Percentiles rank a stretch among this genome's conserved stretches.
phyloP scores from a whole-genome alignment of 1,139 yeast genomes.

The Suhomyces chickasaworum region DNA sequence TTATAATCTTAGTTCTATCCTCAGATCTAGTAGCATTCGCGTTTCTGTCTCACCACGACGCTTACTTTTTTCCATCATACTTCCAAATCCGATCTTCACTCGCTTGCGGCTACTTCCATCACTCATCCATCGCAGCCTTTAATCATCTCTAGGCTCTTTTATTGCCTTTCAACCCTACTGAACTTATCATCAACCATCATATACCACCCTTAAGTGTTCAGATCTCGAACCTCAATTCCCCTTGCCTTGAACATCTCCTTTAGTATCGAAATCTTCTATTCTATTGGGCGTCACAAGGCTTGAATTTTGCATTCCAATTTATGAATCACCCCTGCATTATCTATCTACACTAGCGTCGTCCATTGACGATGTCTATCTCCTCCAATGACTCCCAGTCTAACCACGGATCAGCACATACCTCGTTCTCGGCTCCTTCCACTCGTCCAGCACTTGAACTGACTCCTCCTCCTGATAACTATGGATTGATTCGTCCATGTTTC shows the following conservation, averaged over 20 bases:
- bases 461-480: slow-evolving; percentile 31
- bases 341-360: slow-evolving; percentile 2
- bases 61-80: not conserved
- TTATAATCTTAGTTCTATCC: too few relatives aligned
- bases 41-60: not conserved
- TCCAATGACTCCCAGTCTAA: slow-evolving; percentile 5
- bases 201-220: not conserved
- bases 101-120: slow-evolving; percentile 9
- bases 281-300: not conserved
- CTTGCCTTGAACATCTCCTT: not conserved
- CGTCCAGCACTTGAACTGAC: slow-evolving; percentile 17
- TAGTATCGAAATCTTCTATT: not conserved
- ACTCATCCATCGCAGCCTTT: slow-evolving; percentile 1
- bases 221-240: not conserved
- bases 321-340: slow-evolving; percentile 4
- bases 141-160: not conserved
- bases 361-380: slow-evolving; percentile 11
- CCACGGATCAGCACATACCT: not conserved
- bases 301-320: slow-evolving; percentile 6
- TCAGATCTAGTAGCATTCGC: too few relatives aligned
- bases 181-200: not conserved
- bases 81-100: slow-evolving; percentile 2
- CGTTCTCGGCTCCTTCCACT: slow-evolving; percentile 1
- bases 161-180: not conserved
- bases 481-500: slow-evolving; percentile 49